Conservation (phyloP, 768 basidiomycete species). For the Hericium erinaceus region DNA sequence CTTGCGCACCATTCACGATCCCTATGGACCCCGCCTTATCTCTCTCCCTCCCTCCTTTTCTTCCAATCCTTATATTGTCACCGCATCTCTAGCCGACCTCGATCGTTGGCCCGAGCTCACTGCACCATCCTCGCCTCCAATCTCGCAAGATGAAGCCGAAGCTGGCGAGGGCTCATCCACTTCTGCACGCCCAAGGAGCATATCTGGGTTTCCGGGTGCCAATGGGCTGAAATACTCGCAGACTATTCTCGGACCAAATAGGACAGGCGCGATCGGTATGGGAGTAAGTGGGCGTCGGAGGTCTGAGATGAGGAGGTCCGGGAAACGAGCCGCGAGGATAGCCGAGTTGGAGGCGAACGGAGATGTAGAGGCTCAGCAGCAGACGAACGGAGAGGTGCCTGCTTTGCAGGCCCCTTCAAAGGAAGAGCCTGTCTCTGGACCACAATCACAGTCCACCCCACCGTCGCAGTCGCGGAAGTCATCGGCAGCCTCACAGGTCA, state of each 20-base stretch:
- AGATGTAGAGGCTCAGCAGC: neutral
- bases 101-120: constrained; percentile 82
- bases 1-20: constrained; percentile 82
- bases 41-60: constrained; percentile 70
- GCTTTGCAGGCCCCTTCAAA: neutral
- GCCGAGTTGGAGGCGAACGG: neutral
- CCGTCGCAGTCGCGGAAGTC: neutral
- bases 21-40: constrained; percentile 74
- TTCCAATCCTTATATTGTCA: constrained; percentile 76
- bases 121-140: constrained; percentile 58
- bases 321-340: neutral
- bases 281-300: constrained; percentile 58
- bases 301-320: constrained; percentile 2
- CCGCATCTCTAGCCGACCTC: constrained; percentile 68
- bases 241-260: constrained; percentile 73
- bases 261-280: constrained; percentile 66
- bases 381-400: neutral
- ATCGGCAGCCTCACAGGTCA: constrained; percentile 1
- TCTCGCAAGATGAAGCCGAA: constrained; percentile 61
- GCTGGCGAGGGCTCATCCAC: constrained; percentile 18
- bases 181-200: constrained; percentile 10
- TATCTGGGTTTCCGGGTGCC: constrained; percentile 38
- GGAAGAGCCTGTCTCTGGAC: neutral
- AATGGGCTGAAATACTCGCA: constrained; percentile 69
- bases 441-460: neutral